phyloP scores from a whole-genome alignment of 2,329 filamentous ascomycete genomes.

The Monosporascus sp. region DNA sequence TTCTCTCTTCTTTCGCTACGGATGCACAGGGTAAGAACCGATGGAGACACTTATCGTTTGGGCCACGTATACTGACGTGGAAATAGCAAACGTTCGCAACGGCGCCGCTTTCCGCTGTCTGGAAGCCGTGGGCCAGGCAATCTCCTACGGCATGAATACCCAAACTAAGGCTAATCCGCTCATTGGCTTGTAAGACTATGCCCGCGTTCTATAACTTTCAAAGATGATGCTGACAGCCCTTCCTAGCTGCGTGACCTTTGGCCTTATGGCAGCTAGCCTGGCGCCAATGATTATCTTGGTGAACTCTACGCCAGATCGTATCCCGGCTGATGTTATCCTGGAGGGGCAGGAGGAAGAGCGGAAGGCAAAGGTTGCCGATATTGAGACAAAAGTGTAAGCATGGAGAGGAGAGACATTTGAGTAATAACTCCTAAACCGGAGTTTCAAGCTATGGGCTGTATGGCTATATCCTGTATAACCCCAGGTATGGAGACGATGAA shows the following conservation, averaged over 20 bases:
- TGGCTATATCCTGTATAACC: too few species aligned
- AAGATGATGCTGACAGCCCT: neutral
- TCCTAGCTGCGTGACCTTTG: constrained; percentile 33
- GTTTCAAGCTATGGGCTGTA: too few species aligned
- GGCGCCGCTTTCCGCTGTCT: constrained; percentile 36
- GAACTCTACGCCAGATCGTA: constrained; percentile 33
- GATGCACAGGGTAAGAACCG: constrained; percentile 30
- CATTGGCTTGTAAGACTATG: constrained; percentile 31
- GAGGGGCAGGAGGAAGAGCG: constrained; percentile 24
- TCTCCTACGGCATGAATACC: constrained; percentile 37
- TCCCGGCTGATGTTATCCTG: constrained; percentile 33
- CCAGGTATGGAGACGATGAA: too few species aligned
- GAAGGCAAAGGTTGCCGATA: constrained; percentile 8
- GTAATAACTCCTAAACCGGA: too few species aligned
- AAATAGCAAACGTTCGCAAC: constrained; percentile 35
- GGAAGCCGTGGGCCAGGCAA: constrained; percentile 35
- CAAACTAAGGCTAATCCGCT: constrained; percentile 31
- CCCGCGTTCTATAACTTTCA: neutral
- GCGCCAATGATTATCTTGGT: constrained; percentile 33
- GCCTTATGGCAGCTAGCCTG: constrained; percentile 29
- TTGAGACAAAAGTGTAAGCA: neutral
- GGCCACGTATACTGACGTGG: neutral
- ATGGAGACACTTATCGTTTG: neutral
- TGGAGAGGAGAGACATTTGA: too few species aligned
- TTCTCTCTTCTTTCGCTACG: constrained; percentile 36